A percentile compares a stretch with the other conserved stretches of the same genome.
Evolutionary conservation across 257 asterid species (phyloP).

Genomic region (Gynochthodes officinalis): DNA sequence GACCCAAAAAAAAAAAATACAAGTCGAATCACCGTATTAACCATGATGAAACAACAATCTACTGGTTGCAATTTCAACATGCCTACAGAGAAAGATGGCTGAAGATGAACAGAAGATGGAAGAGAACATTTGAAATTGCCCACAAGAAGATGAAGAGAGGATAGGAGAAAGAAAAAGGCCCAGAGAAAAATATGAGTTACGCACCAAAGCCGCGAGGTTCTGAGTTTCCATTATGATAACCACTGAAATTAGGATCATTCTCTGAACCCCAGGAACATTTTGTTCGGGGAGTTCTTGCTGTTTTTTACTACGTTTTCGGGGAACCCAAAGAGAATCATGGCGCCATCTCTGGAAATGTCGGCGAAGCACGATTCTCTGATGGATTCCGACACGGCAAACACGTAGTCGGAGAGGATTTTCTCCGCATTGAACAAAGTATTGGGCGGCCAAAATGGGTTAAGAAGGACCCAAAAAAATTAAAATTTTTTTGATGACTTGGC

Average conservation of each 20-base stretch:
- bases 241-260: slow-evolving; percentile 78
- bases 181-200: slow-evolving; percentile 12
- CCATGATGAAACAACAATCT: not conserved
- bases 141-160: not conserved
- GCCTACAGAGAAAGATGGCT: not conserved
- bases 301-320: slow-evolving; percentile 54
- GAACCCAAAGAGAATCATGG: slow-evolving; percentile 52
- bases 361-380: slow-evolving; percentile 59
- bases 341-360: slow-evolving; percentile 59
- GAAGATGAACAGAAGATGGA: not conserved
- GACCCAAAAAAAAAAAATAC: slow-evolving; percentile 22
- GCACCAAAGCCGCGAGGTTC: slow-evolving; percentile 93
- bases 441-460: too few relatives aligned
- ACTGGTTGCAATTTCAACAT: not conserved
- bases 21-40: slow-evolving; percentile 12
- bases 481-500: too few relatives aligned
- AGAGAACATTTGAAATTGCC: slow-evolving; percentile 1
- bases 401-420: too few relatives aligned
- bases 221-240: slow-evolving; percentile 85
- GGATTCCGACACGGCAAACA: too few relatives aligned
- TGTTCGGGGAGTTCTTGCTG: slow-evolving; percentile 44
- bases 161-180: slow-evolving; percentile 15
- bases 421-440: too few relatives aligned
- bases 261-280: slow-evolving; percentile 85
- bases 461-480: too few relatives aligned